Evolutionary conservation across 257 asterid species (phyloP), one percentile per base, ranked within the genome.

Genomic region (Nicotiana knightiana): DNA sequence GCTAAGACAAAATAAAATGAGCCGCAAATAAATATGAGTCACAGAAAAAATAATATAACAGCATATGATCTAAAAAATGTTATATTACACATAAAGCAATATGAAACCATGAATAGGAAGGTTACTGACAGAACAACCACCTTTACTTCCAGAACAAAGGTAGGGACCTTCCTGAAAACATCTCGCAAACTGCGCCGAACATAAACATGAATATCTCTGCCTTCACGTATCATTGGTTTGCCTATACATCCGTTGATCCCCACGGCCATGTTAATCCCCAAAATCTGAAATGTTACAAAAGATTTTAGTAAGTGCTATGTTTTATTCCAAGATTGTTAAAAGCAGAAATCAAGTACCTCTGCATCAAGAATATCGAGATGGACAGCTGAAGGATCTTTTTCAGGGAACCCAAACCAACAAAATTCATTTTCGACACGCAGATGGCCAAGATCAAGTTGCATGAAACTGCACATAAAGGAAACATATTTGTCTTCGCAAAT

Each of bases 371-470:
- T 90, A 87, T 96, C 99, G 84, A 96, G 95, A 91, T 93, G 99
- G 84, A 96, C 98, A 67, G 99, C 91, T 15, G 97, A 91, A 85
- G 98, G 93, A 87, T 96, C 99, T 71, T 87, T 91, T 83, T 92
- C 97, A 39, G 94, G 92, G 87, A 83, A 88, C 28, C 98, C 99
- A 87, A 93, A 93, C 99, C 99, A 96, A 81, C 89, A 89, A 88
- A 90, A 89, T 24, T 91, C 86, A 87, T 96, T 96, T 87, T 79
- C 88, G 55, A 96, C 88, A 81, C 95, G 97, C 83, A 96, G 87
- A 82, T 91, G 97, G 67, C 99, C 98, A 81, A 96, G 98, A 90
- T 96, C 99, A 85, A 96, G 99, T 86, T 96, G 98, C 93, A 96
- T 94, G 94, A 92, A 96, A 84, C 99, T 96, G 98, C 79, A 75